Conservation (phyloP, 2,329 filamentous ascomycete species). For the Penicillium sp. region DNA sequence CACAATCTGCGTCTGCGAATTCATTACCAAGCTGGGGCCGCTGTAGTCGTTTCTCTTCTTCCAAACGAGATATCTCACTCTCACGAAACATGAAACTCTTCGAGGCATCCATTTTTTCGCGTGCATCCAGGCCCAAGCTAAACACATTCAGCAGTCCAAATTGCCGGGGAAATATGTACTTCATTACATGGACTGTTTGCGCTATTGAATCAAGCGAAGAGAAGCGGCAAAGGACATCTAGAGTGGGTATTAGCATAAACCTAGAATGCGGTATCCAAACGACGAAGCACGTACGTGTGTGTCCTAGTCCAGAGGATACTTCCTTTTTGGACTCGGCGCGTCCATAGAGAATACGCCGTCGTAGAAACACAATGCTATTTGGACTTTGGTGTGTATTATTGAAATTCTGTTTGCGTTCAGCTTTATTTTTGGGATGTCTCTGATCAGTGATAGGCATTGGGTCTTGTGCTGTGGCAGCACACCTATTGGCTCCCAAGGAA, state of each 20-base stretch:
- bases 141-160: constrained; percentile 94
- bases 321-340: constrained; percentile 66
- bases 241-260: not conserved
- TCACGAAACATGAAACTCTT: constrained; percentile 86
- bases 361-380: constrained; percentile 69
- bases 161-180: constrained; percentile 90
- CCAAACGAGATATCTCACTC: constrained; percentile 62
- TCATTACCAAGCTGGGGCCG: not conserved
- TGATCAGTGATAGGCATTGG: not conserved
- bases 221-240: constrained; percentile 79
- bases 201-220: constrained; percentile 41
- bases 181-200: constrained; percentile 71
- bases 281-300: constrained; percentile 64
- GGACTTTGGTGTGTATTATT: constrained; percentile 22
- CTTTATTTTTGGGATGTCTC: not conserved
- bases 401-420: not conserved
- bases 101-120: constrained; percentile 68
- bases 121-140: constrained; percentile 63
- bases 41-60: constrained; percentile 14
- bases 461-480: not conserved
- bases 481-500: not conserved
- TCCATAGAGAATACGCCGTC: constrained; percentile 83
- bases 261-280: not conserved
- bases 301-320: constrained; percentile 71
- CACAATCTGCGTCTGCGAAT: constrained; percentile 3